Base-by-base conservation (phyloP, 176 grass and related monocot species). In the Puya raimondii region DNA sequence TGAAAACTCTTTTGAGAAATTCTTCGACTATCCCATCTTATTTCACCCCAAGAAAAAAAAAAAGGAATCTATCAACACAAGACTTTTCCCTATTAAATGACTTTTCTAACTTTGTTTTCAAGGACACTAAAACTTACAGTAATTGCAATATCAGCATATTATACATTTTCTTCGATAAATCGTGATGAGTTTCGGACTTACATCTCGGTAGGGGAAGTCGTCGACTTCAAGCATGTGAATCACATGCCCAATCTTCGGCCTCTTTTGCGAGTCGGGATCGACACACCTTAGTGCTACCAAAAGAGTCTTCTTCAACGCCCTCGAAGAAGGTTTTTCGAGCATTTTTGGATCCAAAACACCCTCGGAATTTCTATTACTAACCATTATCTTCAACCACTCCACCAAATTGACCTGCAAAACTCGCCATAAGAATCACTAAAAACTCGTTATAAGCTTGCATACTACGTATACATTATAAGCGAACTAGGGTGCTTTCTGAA, bases 191-290 rank as follows among this genome's bases (percentile, higher is more conserved):
- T 48, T 74, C 3, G 61, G 51, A 64, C 73, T 87, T 85, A 99
- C 94, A 82, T 99, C 89, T 90, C 85, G 91, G 79, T 99, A 93
- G 13, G 89, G 89, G 42, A 99, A 99, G 84, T 99, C 94, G 47
- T 99, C 89, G 70, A 88, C 94, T 84, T 93, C 89, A 75, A 99
- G 94, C 94, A 93, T 99, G 80, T 99, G 94, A 78, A 99, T 92
- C 8, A 93, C 94, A 80, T 88, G 89, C 23, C 94, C 94, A 69
- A 99, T 93, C 74, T 90, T 99, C 1, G 94, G 94, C 80, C 94
- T 99, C 73, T 99, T 92, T 66, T 87, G 85, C 63, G 94, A 84
- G 72, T 99, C 94, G 71, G 94, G 86, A 80, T 99, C 94, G 8
- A 99, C 94, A 14, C 94, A 99, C 59, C 94, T 80, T 25, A 99